phyloP scores from a whole-genome alignment of 495 filamentous ascomycete species.

The Polyplosphaeria fusca region DNA sequence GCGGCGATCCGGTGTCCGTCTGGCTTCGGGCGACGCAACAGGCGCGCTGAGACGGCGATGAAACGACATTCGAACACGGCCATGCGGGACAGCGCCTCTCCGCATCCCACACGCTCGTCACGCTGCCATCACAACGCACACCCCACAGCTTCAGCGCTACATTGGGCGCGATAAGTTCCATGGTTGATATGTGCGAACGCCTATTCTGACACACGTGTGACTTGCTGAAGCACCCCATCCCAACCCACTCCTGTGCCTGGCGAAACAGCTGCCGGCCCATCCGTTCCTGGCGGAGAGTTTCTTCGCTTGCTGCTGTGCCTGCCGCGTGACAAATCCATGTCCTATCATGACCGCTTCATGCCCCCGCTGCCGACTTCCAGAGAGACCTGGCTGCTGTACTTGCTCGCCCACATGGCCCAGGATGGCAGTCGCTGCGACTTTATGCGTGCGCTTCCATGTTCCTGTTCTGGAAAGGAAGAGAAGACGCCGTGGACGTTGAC shows the following conservation, averaged over 20 bases:
- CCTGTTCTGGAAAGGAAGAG: too few relatives aligned
- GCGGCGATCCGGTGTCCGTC: not conserved
- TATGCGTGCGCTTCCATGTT: too few relatives aligned
- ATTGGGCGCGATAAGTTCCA: not conserved
- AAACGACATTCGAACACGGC: conserved; percentile 21
- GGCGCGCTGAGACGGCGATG: conserved; percentile 26
- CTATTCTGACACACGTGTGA: conserved; percentile 9
- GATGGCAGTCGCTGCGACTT: too few relatives aligned
- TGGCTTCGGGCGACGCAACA: not conserved
- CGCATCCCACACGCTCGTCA: conserved; percentile 4
- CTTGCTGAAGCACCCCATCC: conserved; percentile 7
- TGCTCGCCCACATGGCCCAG: too few relatives aligned
- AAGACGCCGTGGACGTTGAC: too few relatives aligned
- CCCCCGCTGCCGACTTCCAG: too few relatives aligned
- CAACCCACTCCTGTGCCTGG: not conserved
- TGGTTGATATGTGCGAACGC: not conserved
- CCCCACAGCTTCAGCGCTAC: conserved; percentile 2
- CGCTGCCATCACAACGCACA: not conserved
- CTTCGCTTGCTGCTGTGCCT: not conserved
- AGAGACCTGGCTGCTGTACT: too few relatives aligned
- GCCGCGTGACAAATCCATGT: conserved; percentile 4
- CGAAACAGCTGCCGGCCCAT: not conserved
- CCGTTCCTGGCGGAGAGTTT: not conserved
- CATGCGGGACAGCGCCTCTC: not conserved
- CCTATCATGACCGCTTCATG: not conserved